Evolutionary conservation across 257 asterid species (phyloP).

Genomic region (Ligustrum vulgare): DNA sequence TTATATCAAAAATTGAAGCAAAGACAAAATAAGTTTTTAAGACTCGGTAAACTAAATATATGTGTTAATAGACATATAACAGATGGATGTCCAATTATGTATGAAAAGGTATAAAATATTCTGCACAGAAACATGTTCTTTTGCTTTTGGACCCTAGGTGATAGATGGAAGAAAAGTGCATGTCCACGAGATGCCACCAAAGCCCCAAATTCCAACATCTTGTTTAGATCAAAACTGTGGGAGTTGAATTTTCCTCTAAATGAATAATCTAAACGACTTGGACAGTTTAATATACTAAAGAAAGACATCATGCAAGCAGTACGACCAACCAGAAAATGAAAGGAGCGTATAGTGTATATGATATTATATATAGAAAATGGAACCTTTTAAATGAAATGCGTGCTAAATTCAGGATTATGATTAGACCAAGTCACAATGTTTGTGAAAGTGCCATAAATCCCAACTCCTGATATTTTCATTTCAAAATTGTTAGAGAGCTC

Average conservation of each 20-base stretch:
- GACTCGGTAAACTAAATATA: too few species aligned
- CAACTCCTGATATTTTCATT: slow-evolving; percentile 64
- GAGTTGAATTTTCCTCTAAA: too few species aligned
- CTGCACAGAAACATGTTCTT: too few species aligned
- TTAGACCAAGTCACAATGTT: slow-evolving; percentile 62
- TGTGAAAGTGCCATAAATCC: slow-evolving; percentile 64
- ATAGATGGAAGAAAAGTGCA: slow-evolving; percentile 12
- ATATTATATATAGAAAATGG: neutral
- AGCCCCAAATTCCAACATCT: slow-evolving; percentile 97
- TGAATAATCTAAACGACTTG: too few species aligned
- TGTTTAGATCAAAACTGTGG: slow-evolving; percentile 92
- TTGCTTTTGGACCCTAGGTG: neutral
- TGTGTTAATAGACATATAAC: too few species aligned
- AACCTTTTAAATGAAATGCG: slow-evolving; percentile 79
- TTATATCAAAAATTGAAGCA: too few species aligned
- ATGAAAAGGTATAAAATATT: too few species aligned
- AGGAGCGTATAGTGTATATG: neutral
- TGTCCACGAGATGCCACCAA: slow-evolving; percentile 96
- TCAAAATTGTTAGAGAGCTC: slow-evolving; percentile 65
- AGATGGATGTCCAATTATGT: too few species aligned
- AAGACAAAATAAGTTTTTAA: too few species aligned
- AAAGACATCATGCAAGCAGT: too few species aligned
- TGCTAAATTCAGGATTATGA: slow-evolving; percentile 48
- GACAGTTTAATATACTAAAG: too few species aligned
- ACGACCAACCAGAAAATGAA: too few species aligned